Percentiles rank a stretch among this genome's conserved stretches.
Conservation (phyloP, 129 eudicot genomes). For the Oenanthe sinensis region DNA sequence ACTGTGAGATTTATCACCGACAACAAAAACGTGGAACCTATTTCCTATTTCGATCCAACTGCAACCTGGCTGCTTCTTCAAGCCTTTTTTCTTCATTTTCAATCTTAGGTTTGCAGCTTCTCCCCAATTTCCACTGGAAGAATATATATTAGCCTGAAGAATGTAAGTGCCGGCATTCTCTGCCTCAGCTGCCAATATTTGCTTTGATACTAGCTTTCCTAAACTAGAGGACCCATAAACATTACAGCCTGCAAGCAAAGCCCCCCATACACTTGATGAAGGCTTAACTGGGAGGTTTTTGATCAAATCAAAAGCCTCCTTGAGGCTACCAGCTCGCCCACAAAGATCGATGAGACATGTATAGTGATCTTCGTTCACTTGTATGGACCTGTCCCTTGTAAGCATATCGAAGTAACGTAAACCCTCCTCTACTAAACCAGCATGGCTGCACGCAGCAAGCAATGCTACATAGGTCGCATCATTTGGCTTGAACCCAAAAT, state of each 20-base stretch:
- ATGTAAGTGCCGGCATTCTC: neutral
- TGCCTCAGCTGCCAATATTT: neutral
- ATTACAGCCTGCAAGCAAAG: neutral
- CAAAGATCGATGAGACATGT: neutral
- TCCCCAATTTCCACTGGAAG: neutral
- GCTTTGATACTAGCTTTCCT: neutral
- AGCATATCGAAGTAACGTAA: neutral
- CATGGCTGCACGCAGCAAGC: slow-evolving; percentile 1
- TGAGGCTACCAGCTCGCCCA: neutral
- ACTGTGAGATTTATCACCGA: neutral
- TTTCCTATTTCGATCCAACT: neutral
- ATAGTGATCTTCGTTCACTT: neutral
- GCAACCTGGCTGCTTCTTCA: slow-evolving; percentile 2
- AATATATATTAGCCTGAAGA: neutral
- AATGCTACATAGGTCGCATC: neutral
- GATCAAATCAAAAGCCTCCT: neutral
- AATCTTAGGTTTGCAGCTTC: neutral
- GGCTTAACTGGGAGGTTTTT: neutral
- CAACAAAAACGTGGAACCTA: slow-evolving; percentile 2
- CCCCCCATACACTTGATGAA: neutral
- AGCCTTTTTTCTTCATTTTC: neutral
- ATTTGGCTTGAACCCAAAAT: neutral
- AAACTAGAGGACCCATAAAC: neutral
- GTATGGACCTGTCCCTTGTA: neutral
- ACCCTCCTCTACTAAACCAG: neutral